Percentiles rank a stretch among this genome's conserved stretches.
Conservation (phyloP, 176 grass and related monocot species). For the Zoysia japonica region DNA sequence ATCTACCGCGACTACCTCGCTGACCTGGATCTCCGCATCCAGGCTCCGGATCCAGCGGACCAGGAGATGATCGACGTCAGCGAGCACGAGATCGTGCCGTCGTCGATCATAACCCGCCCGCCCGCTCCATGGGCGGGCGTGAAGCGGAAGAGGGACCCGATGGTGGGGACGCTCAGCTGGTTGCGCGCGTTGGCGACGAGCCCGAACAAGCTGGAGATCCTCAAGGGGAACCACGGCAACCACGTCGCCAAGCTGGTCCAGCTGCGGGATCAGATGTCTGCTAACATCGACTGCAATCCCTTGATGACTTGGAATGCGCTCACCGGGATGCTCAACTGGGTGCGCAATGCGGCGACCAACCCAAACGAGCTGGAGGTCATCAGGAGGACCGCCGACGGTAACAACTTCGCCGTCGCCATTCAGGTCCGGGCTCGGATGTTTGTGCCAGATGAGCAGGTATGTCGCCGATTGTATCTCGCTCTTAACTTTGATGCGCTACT, state of each 20-base stretch:
- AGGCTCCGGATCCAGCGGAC: neutral
- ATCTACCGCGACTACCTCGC: slow-evolving; percentile 46
- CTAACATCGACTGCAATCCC: neutral
- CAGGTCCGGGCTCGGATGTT: no score
- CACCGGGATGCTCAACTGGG: neutral
- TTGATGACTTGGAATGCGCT: neutral
- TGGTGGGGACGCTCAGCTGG: slow-evolving; percentile 41
- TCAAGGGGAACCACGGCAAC: neutral
- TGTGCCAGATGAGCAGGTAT: no score
- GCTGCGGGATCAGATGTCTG: slow-evolving; percentile 18
- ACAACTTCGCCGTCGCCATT: no score
- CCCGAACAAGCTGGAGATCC: slow-evolving; percentile 13
- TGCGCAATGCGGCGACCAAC: neutral
- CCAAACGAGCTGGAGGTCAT: neutral
- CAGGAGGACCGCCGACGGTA: no score
- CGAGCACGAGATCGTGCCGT: neutral
- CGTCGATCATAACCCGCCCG: neutral
- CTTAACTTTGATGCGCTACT: no score
- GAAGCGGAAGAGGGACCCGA: slow-evolving; percentile 42
- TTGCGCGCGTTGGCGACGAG: slow-evolving; percentile 41
- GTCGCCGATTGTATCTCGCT: no score
- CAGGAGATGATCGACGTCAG: neutral
- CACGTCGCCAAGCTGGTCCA: neutral
- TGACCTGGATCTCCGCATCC: slow-evolving; percentile 30
- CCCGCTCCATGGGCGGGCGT: neutral